Conservation (phyloP, 2,329 filamentous ascomycete genomes). For the Pestalotiopsis sp. region DNA sequence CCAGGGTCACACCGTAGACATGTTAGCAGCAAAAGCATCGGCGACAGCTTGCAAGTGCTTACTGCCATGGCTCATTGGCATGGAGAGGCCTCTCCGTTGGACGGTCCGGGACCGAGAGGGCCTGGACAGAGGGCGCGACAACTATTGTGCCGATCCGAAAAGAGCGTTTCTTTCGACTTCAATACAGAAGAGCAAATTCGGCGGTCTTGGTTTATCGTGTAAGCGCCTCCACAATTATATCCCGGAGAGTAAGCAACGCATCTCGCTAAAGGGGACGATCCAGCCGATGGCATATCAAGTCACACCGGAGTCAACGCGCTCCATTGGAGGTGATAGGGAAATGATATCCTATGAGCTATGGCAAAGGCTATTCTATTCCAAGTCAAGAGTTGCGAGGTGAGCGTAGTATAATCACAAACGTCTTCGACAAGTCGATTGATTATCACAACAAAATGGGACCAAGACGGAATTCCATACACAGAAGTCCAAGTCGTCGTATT, state of each 20-base stretch:
- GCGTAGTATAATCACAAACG: too few relatives aligned
- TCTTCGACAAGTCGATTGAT: too few relatives aligned
- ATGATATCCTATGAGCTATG: background rate
- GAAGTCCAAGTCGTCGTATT: too few relatives aligned
- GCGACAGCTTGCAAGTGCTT: background rate
- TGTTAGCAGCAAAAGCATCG: background rate
- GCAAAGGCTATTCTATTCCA: background rate
- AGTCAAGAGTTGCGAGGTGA: too few relatives aligned
- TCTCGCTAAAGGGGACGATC: background rate
- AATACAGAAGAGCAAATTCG: background rate
- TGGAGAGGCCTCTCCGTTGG: background rate
- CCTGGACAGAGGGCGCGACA: background rate
- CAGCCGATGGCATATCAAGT: background rate
- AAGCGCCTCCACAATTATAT: background rate
- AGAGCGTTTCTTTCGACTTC: background rate
- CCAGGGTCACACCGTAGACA: background rate
- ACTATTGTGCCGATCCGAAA: background rate
- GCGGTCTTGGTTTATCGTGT: background rate
- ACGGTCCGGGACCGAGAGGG: background rate
- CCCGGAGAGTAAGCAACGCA: background rate
- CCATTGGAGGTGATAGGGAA: background rate
- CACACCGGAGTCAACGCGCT: background rate
- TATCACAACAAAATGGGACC: too few relatives aligned
- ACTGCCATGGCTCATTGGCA: too few relatives aligned
- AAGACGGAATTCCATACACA: too few relatives aligned